Base-by-base conservation (phyloP, 495 filamentous ascomycete species). In the Podospora fimiseda region DNA sequence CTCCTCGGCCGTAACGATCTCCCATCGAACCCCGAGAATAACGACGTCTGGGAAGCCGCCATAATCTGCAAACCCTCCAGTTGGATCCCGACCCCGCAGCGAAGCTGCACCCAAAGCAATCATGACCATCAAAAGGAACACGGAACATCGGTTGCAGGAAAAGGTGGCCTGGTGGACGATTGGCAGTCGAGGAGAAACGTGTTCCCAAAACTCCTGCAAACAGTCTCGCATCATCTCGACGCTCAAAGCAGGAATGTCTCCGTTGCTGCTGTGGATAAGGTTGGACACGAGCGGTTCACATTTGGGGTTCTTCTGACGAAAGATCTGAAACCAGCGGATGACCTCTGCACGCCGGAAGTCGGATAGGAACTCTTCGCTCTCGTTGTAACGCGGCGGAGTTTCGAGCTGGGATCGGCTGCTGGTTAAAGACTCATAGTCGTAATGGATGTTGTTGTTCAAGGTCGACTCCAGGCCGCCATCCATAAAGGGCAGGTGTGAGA, bases 121-220 rank as follows among this genome's bases (percentile, higher is more conserved):
- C 64, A 98, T 88, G 22, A 86, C 85, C 55, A 96, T 74, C 23
- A 98, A 71, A 8, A 98, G 79, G 46, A 90, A 72, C 56, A 88
- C 83, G 2, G 88, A 85, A 16, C 88, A 88, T 23, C 85, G 82
- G 62, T 94, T 85, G 9, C 87, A 83, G 9, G 82, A 84, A 68
- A 97, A 98, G 0, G 92, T 97, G 9, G 93, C 88, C 52, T 89
- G 84, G 60, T 98, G 93, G 38, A 98, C 76, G 46, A 98, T 95
- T 24, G 93, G 93, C 40, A 98, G 73, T 55, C 96, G 90, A 16
- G 89, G 82, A 62, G 95, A 93, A 42, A 96, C 90, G 61, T 95
- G 84, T 38, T 86, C 82, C 92, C 92, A 98, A 68, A 89, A 98
- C 38, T 90, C 89, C 16, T 84, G 82, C 60, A 96, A 82, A 69